These are phyloP conservation scores for Actinomortierella wolfii DNA, from an alignment of 371 early-diverging fungal species.

Conservation along the genomic window DNA sequence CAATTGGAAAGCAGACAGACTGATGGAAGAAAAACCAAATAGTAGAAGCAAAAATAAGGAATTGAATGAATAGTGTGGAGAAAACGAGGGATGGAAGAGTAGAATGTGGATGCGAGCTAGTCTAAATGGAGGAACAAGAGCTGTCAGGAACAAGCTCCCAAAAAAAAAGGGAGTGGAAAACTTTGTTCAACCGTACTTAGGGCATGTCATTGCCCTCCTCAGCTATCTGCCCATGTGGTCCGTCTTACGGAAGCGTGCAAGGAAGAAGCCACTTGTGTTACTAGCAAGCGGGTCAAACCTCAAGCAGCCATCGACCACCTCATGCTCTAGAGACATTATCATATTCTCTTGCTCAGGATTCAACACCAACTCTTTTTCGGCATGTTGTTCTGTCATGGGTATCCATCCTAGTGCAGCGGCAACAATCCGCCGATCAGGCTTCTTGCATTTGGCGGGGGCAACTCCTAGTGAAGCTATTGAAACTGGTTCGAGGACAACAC, in stretches of 20 bases:
- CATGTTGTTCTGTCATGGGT: no score
- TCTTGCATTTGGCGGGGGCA: slow-evolving; percentile 28
- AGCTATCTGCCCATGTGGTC: not conserved
- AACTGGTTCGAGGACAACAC: slow-evolving; percentile 32
- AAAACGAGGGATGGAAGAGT: not conserved
- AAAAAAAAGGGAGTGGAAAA: slow-evolving; percentile 3
- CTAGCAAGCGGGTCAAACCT: slow-evolving; percentile 72
- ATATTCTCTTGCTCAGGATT: slow-evolving; percentile 20
- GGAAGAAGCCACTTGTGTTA: slow-evolving; percentile 75
- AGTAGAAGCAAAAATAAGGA: not conserved
- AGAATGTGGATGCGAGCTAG: not conserved
- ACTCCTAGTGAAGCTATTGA: slow-evolving; percentile 37
- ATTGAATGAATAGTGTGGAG: not conserved
- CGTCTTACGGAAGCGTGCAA: slow-evolving; percentile 70
- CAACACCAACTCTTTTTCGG: slow-evolving; percentile 11
- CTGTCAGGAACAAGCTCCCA: not conserved
- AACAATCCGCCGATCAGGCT: slow-evolving; percentile 24
- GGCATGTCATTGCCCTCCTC: not conserved
- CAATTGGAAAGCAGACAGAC: no score
- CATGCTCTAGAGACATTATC: slow-evolving; percentile 20
- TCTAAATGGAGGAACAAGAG: not conserved
- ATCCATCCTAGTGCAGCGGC: slow-evolving; percentile 13
- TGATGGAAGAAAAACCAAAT: not conserved
- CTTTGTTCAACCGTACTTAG: not conserved
- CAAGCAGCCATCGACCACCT: slow-evolving; percentile 41